Percentiles rank a stretch among this genome's conserved stretches.
Evolutionary conservation across 495 filamentous ascomycete species (phyloP).

Genomic region (Podospora tetraspora): DNA sequence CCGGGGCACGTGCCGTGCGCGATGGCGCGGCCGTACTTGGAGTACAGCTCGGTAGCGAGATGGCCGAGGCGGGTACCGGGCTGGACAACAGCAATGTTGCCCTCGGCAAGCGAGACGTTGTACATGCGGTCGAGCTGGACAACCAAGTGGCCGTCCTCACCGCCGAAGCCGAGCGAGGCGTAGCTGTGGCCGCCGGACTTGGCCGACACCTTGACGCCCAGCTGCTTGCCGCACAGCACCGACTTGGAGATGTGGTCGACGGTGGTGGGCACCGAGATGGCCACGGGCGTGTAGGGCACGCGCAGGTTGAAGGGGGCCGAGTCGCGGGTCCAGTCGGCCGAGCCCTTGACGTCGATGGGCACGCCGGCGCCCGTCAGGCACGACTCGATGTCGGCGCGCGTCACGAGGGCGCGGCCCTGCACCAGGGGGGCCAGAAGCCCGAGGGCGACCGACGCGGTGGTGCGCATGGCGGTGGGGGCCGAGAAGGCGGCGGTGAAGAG

Average conservation of each 20-base stretch:
- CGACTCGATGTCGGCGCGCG: constrained; percentile 34
- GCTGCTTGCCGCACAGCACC: constrained; percentile 35
- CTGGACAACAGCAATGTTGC: constrained; percentile 36
- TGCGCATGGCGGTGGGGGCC: constrained; percentile 7
- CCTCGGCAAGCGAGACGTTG: constrained; percentile 35
- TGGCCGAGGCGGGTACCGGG: constrained; percentile 38
- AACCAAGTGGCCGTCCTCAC: constrained; percentile 44
- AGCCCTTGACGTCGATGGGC: constrained; percentile 28
- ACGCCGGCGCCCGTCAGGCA: constrained; percentile 35
- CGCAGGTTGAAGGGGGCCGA: constrained; percentile 39
- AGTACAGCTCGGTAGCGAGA: constrained; percentile 34
- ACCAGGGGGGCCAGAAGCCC: constrained; percentile 6
- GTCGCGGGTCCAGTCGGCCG: constrained; percentile 36
- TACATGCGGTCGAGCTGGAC: constrained; percentile 42
- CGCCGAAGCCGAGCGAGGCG: constrained; percentile 43
- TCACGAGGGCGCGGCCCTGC: constrained; percentile 3
- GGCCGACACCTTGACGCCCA: constrained; percentile 40
- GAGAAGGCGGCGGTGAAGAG: not conserved
- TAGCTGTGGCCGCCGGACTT: constrained; percentile 47
- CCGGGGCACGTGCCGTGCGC: constrained; percentile 45
- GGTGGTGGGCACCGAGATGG: constrained; percentile 39
- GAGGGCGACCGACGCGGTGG: constrained; percentile 6
- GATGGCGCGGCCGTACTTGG: constrained; percentile 37
- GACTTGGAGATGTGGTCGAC: constrained; percentile 37
- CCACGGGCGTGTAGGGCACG: constrained; percentile 35